Conservation (phyloP, 164 flowering plant genomes). For the Taxillus chinensis region DNA sequence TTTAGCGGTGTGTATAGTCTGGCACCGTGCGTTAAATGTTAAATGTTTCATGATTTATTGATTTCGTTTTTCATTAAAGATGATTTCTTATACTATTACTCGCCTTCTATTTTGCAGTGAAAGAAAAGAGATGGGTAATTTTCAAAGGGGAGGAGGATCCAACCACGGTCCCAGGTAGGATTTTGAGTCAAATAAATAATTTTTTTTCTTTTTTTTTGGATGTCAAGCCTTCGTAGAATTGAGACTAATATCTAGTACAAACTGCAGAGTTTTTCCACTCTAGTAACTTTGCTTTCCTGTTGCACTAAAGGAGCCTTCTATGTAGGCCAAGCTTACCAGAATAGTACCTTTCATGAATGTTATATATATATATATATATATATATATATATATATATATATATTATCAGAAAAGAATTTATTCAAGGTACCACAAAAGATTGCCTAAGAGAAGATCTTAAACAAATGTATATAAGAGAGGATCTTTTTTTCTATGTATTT, state of each 20-base stretch:
- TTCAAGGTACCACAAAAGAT: background rate
- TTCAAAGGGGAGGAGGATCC: conserved; percentile 89
- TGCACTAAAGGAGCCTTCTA: background rate
- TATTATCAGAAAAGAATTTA: no score
- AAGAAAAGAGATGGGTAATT: conserved; percentile 86
- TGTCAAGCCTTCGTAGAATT: background rate
- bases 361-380: no score
- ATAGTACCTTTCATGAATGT: no score
- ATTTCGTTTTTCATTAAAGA: no score
- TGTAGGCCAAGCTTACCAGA: no score
- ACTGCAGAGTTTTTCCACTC: background rate
- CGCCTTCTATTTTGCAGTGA: conserved; percentile 37
- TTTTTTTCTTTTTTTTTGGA: background rate
- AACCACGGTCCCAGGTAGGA: conserved; percentile 69
- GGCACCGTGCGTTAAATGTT: no score
- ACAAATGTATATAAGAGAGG: background rate
- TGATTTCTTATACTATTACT: background rate
- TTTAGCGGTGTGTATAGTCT: no score
- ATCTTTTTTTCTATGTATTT: background rate
- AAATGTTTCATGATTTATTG: no score
- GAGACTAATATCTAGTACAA: background rate
- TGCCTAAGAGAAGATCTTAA: background rate
- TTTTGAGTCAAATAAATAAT: background rate
- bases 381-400: no score
- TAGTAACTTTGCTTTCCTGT: background rate